Evolutionary conservation across 805 yeast species (phyloP), one percentile per base, ranked within the genome.

Genomic region (Lipomyces orientalis): DNA sequence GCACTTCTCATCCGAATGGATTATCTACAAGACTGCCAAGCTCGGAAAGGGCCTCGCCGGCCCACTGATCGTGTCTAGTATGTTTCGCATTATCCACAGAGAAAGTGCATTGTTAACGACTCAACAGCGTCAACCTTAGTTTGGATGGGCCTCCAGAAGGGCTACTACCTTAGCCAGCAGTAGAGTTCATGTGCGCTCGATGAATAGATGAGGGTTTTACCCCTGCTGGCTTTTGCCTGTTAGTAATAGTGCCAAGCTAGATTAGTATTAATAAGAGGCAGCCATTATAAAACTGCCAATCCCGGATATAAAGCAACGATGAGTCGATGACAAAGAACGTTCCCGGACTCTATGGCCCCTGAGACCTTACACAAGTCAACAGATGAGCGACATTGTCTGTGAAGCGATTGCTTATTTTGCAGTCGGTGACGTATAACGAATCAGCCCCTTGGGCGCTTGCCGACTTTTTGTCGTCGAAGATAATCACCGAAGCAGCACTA

Each of bases 31-130:
- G 69, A 93, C 96, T 34, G 90, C 95, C 74, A 88, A 86, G 78
- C 84, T 92, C 35, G 97, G 95, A 65, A 90, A 89, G 73, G 98
- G 98, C 1, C 85, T 95, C 66, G 81, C 87, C 61, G 98, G 98
- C 2, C 99, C 99, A 10, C 83, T 93, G 74, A 77, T 94, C 60
- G 97, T 94, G 58, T 67, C 76, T 12, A 71, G 73, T 72, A 67
- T 16, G 70, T 16, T 37, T 14, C 7, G 25, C 19, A 7, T 2
- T 16, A 7, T 25, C 16, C 25, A 54, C 33, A 35, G 35, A 34
- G 31, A 5, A n/a, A 33, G 35, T 9, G 22, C 16, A 19, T 31
- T 3, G 61, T 54, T 55, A 39, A 61, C 51, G 16, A 4, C 16
- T 14, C 12, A 7, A 10, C 90, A 8, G 84, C 90, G 6, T 81